Evolutionary conservation across 495 filamentous ascomycete genomes (phyloP), one percentile per base, ranked within the genome.

Genomic region (Podospora appendiculata): DNA sequence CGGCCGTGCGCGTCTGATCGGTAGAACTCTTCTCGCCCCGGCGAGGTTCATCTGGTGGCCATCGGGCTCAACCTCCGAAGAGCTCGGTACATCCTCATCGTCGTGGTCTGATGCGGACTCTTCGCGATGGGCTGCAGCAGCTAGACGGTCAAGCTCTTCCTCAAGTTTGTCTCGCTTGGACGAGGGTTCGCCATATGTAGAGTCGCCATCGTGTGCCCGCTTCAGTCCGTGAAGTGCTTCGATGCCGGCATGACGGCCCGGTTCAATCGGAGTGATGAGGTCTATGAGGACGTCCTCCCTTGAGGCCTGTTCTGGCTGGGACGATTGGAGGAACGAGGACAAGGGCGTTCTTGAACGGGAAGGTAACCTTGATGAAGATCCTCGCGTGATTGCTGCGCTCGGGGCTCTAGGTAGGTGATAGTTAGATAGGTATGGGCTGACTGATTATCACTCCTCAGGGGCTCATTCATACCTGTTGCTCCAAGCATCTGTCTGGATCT

Each of bases 161-260:
- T 44, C 53, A 32, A 63, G 59, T 32, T 48, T 63, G 38, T 67
- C 64, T 41, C 64, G 49, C 44, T 65, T 67, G n/a, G 62, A 45
- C 1, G 43, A 25, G 2, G 55, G 64, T 35, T 61, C 62, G 45
- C 56, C 60, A 25, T 25, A 25, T 0, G 41, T 38, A 3, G 48
- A 34, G 8, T 57, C 51, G 17, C 44, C 49, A 13, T 65, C 64
- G 14, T 49, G 57, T 1, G 62, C 50, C 32, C 64, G 48, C 42
- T 67, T 67, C 13, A 58, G 42, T 4, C 58, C 51, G 7, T 57
- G 58, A 1, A 35, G 16, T 10, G 32, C 35, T 36, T 32, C 50
- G 3, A 4, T 18, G 14, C 47, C n/a, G 9, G 51, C 47, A 18
- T 52, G 44, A 35, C 12, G 36, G n/a, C 18, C 39, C 1, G 19